Percentiles rank a stretch among this genome's conserved stretches.
phyloP scores from a whole-genome alignment of 371 early-diverging fungal species.

The Haplosporangium sp. region DNA sequence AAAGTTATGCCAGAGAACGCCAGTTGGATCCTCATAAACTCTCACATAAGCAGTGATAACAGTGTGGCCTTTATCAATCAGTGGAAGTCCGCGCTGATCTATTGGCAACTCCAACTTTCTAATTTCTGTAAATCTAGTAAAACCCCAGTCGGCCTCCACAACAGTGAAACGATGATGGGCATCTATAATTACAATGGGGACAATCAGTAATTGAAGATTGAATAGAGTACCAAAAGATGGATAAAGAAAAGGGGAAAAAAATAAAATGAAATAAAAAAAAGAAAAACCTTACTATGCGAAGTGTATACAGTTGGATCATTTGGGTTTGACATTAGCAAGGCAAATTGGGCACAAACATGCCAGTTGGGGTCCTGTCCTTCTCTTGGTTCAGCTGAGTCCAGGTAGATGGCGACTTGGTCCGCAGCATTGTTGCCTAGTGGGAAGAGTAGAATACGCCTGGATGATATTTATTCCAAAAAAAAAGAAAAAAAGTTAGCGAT shows the following conservation, averaged over 20 bases:
- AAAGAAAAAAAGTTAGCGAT: background rate
- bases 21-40: slow-evolving; percentile 88
- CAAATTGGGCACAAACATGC: slow-evolving; percentile 93
- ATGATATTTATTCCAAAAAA: background rate
- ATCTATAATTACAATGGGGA: slow-evolving; percentile 52
- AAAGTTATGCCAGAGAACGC: slow-evolving; percentile 95
- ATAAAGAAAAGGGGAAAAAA: background rate
- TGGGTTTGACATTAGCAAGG: slow-evolving; percentile 82
- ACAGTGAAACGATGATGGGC: slow-evolving; percentile 89
- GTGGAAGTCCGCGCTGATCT: slow-evolving; percentile 66
- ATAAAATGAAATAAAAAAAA: background rate
- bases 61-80: slow-evolving; percentile 75
- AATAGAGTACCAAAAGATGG: no score
- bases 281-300: slow-evolving; percentile 65
- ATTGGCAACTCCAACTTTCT: slow-evolving; percentile 61
- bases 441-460: slow-evolving; percentile 89
- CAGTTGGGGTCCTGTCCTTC: slow-evolving; percentile 67
- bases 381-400: slow-evolving; percentile 84
- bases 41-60: slow-evolving; percentile 84
- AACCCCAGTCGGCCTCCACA: slow-evolving; percentile 96
- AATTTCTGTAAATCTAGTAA: slow-evolving; percentile 81
- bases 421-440: slow-evolving; percentile 87
- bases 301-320: slow-evolving; percentile 76
- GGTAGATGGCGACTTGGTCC: slow-evolving; percentile 82
- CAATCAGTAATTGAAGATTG: no score